Conservation (phyloP, 106 monocot species). For the Dendrobium chrysotoxum region DNA sequence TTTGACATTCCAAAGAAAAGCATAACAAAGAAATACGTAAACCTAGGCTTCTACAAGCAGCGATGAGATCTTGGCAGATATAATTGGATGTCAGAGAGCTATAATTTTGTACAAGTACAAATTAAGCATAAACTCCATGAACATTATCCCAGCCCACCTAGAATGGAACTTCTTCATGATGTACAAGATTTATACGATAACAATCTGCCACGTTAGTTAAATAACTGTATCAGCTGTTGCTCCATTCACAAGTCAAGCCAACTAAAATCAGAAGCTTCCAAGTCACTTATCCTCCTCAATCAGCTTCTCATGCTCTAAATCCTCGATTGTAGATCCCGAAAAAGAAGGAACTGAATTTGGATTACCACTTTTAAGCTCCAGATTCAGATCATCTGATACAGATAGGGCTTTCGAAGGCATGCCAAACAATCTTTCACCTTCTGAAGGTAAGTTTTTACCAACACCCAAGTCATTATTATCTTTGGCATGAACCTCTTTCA, state of each 20-base stretch:
- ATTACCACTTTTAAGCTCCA: neutral
- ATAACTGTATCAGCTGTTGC: neutral
- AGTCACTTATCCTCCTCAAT: neutral
- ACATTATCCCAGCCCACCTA: neutral
- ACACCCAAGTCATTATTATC: too few relatives aligned
- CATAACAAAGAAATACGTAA: too few relatives aligned
- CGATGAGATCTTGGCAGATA: too few relatives aligned
- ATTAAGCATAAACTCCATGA: neutral
- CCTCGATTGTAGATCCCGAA: neutral
- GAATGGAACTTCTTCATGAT: neutral
- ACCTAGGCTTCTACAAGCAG: too few relatives aligned
- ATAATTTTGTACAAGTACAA: conserved; percentile 2
- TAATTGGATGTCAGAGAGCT: neutral
- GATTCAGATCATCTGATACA: neutral
- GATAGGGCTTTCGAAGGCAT: neutral
- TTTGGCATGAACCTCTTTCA: too few relatives aligned
- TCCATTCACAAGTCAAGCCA: neutral
- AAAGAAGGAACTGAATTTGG: too few relatives aligned
- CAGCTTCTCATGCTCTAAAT: neutral
- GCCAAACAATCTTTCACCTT: neutral
- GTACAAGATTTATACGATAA: too few relatives aligned
- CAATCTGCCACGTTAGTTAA: neutral
- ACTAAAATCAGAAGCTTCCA: neutral
- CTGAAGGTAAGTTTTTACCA: neutral
- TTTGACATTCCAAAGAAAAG: too few relatives aligned